phyloP scores from a whole-genome alignment of 2,329 filamentous ascomycete genomes.

The Fusarium continuum region DNA sequence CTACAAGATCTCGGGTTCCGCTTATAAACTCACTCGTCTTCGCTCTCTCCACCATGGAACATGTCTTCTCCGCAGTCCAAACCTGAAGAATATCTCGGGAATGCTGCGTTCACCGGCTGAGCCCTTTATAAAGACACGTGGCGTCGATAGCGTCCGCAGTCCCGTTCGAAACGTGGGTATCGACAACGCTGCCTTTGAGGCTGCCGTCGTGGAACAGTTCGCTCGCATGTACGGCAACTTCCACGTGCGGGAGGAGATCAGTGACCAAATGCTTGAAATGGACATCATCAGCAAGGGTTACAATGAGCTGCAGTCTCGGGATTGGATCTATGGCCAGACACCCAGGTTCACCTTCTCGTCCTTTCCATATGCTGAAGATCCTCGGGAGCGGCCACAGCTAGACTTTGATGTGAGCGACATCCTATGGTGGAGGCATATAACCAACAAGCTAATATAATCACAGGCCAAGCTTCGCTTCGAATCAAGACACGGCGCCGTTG shows the following conservation, averaged over 20 bases:
- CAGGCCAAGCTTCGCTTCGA: slow-evolving; percentile 50
- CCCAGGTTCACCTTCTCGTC: slow-evolving; percentile 81
- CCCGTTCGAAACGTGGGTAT: slow-evolving; percentile 81
- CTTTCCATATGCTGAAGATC: slow-evolving; percentile 66
- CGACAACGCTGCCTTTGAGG: slow-evolving; percentile 55
- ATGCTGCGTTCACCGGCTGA: slow-evolving; percentile 83
- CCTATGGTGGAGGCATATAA: background rate
- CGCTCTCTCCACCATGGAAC: slow-evolving; percentile 93
- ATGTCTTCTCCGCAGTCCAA: slow-evolving; percentile 80
- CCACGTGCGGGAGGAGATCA: slow-evolving; percentile 53
- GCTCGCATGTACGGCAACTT: slow-evolving; percentile 67
- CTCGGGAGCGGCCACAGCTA: slow-evolving; percentile 61
- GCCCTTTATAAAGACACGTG: slow-evolving; percentile 79
- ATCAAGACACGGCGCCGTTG: slow-evolving; percentile 50
- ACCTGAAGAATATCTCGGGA: slow-evolving; percentile 73
- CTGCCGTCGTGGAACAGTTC: slow-evolving; percentile 73
- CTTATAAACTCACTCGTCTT: slow-evolving; percentile 87
- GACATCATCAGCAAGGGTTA: slow-evolving; percentile 57
- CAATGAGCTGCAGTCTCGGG: slow-evolving; percentile 59
- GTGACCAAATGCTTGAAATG: slow-evolving; percentile 59
- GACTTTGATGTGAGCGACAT: slow-evolving; percentile 55
- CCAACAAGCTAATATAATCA: slow-evolving; percentile 3
- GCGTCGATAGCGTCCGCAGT: slow-evolving; percentile 91
- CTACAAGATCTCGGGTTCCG: slow-evolving; percentile 90
- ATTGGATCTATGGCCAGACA: slow-evolving; percentile 88